Conservation (phyloP, 2,329 filamentous ascomycete genomes). For the Ascochyta pisi region DNA sequence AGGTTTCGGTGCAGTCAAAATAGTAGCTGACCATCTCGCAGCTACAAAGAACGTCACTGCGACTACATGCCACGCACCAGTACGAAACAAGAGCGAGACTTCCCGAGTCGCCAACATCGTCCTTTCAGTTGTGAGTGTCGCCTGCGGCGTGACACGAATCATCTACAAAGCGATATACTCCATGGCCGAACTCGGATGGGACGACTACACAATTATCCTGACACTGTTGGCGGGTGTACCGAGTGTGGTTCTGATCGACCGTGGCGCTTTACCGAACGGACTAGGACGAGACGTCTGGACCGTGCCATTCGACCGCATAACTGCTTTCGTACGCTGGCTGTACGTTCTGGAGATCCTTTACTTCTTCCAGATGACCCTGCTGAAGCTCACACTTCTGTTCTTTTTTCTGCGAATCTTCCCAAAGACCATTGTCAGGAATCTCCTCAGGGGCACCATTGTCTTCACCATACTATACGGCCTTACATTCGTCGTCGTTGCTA, state of each 20-base stretch:
- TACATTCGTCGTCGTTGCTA: slow-evolving; percentile 25
- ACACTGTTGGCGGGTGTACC: slow-evolving; percentile 33
- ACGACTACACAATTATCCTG: slow-evolving; percentile 46
- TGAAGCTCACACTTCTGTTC: slow-evolving; percentile 40
- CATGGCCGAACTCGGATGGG: slow-evolving; percentile 45
- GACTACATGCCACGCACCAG: slow-evolving; percentile 49
- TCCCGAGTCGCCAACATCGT: slow-evolving; percentile 45
- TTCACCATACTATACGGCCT: slow-evolving; percentile 35
- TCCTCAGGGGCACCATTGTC: slow-evolving; percentile 29
- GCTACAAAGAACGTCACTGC: slow-evolving; percentile 53
- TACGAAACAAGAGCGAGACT: slow-evolving; percentile 44
- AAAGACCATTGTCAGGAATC: slow-evolving; percentile 18
- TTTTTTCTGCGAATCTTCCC: slow-evolving; percentile 43
- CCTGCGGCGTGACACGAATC: slow-evolving; percentile 47
- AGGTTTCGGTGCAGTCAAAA: not conserved
- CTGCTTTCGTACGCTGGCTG: slow-evolving; percentile 49
- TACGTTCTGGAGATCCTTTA: slow-evolving; percentile 46
- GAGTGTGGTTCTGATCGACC: slow-evolving; percentile 35
- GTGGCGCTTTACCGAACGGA: slow-evolving; percentile 42
- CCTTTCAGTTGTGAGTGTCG: slow-evolving; percentile 44
- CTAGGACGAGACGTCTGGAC: slow-evolving; percentile 62
- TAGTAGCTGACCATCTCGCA: slow-evolving; percentile 21
- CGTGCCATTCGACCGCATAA: slow-evolving; percentile 51
- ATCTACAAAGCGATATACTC: slow-evolving; percentile 49
- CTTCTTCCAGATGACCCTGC: slow-evolving; percentile 37